phyloP scores from a whole-genome alignment of 352 stramenopile species.

The Pythium chondricola region DNA sequence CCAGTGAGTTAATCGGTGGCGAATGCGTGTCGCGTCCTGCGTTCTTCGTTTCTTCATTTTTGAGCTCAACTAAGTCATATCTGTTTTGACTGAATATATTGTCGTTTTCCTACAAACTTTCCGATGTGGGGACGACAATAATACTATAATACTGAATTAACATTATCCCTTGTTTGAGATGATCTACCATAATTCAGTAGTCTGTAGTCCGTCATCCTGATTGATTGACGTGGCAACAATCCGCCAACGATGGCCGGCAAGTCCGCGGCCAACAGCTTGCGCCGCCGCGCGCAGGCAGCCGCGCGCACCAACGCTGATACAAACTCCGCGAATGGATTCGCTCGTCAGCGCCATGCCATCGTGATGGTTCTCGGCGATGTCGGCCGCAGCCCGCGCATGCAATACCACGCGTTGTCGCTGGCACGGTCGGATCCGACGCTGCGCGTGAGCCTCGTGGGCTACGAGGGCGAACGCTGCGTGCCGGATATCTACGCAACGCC shows the following conservation, averaged over 20 bases:
- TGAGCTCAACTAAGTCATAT: conserved; percentile 1
- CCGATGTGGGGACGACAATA: no score
- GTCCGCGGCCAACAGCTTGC: conserved; percentile 10
- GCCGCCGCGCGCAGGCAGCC: conserved; percentile 21
- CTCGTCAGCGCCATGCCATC: conserved; percentile 50
- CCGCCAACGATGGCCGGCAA: conserved; percentile 11
- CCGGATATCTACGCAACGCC: conserved; percentile 45
- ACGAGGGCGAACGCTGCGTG: conserved; percentile 89
- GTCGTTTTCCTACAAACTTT: no score
- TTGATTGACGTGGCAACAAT: conserved; percentile 17
- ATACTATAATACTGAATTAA: background rate
- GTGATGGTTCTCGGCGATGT: conserved; percentile 94
- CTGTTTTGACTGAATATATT: no score
- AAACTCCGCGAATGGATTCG: background rate
- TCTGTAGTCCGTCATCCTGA: no score
- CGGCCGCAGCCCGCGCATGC: conserved; percentile 97
- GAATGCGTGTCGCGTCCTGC: background rate
- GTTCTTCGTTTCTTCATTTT: background rate
- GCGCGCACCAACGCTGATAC: conserved; percentile 12
- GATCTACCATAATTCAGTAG: conserved; percentile 4
- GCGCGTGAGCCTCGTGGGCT: conserved; percentile 91
- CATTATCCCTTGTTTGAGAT: background rate
- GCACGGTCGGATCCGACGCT: conserved; percentile 56
- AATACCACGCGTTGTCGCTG: conserved; percentile 97
- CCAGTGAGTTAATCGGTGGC: background rate